Evolutionary conservation across 768 basidiomycete species (phyloP), one percentile per base, ranked within the genome.

Genomic region (Boletus coccyginus): DNA sequence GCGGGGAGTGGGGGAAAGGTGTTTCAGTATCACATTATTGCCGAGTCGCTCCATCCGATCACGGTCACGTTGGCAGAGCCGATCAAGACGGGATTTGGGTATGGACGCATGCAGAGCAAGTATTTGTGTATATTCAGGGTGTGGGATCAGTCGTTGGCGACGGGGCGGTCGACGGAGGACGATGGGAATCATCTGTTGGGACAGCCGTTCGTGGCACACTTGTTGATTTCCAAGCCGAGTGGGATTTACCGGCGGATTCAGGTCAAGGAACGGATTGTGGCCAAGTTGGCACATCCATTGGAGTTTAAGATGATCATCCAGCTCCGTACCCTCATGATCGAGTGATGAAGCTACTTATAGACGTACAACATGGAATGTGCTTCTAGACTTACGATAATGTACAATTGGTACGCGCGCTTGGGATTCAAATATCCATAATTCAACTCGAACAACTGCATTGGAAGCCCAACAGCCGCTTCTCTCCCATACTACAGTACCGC

Each of bases 371-470:
- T 16, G 24, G 21, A 12, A 41, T 5, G 31, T 42, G 16, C 24
- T 52, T n/a, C 19, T 33, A 44, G 13, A 38, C 9, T 2, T 3
- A 36, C 35, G 10, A 24, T 31, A 19, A 9, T 3, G 27, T 41
- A 50, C 29, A 48, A 35, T 19, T 11, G 12, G 46, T n/a, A 36
- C 8, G 7, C 42, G 14, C 13, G 17, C 12, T 27, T 45, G 27
- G 16, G 31, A 48, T 21, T 19, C 3, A 27, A 27, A 27, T 27
- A 27, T 27, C 6, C 12, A 12, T 31, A 47, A 40, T 57, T 78
- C 69, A 93, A 71, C 91, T 94, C 21, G 92, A 94, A 67, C 94
- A 95, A 62, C 92, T 94, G 70, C 94, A 97, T 70, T 95, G 93
- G 74, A 95, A 94, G 2, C 94, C 94, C 36, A 95, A 73, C 82